Evolutionary conservation across 2,329 filamentous ascomycete genomes (phyloP).

Genomic region (Beauveria rudraprayagi): DNA sequence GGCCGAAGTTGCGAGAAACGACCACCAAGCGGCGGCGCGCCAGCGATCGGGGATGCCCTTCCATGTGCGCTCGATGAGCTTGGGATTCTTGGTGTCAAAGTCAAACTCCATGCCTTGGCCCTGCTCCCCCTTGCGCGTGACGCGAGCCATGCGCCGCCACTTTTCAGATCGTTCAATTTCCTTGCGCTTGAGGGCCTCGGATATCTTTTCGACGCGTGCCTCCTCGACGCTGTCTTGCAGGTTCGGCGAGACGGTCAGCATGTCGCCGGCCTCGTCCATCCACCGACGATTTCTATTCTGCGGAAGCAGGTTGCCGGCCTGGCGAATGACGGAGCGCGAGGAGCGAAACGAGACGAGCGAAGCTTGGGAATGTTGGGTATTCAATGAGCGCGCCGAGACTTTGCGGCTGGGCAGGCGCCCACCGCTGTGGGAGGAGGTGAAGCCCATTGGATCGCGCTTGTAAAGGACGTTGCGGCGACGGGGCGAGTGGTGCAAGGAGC

Average conservation of each 20-base stretch:
- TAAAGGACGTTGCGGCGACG: conserved; percentile 39
- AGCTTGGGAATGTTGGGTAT: conserved; percentile 47
- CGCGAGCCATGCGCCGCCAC: conserved; percentile 58
- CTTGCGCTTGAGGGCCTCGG: conserved; percentile 52
- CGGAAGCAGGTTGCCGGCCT: conserved; percentile 51
- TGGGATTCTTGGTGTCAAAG: conserved; percentile 75
- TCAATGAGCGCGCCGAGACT: conserved; percentile 49
- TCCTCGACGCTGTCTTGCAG: conserved; percentile 49
- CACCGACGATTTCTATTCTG: conserved; percentile 53
- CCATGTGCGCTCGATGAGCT: conserved; percentile 87
- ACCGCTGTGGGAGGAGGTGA: conserved; percentile 34
- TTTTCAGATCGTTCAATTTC: conserved; percentile 57
- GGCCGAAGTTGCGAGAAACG: conserved; percentile 75
- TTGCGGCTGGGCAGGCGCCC: conserved; percentile 43
- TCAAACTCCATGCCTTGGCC: conserved; percentile 58
- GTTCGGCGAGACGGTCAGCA: conserved; percentile 53
- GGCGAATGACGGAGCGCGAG: conserved; percentile 46
- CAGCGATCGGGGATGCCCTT: conserved; percentile 96
- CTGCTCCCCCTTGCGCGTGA: conserved; percentile 41
- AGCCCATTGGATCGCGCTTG: conserved; percentile 23
- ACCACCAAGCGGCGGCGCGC: conserved; percentile 90
- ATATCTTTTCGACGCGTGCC: conserved; percentile 41
- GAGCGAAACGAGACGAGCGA: conserved; percentile 45
- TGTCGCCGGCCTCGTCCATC: conserved; percentile 59
- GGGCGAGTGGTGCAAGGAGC: conserved; percentile 35